A percentile compares a stretch with the other conserved stretches of the same genome.
Conservation (phyloP, 2,329 filamentous ascomycete species). For the Allantophomopsis cytisporea region DNA sequence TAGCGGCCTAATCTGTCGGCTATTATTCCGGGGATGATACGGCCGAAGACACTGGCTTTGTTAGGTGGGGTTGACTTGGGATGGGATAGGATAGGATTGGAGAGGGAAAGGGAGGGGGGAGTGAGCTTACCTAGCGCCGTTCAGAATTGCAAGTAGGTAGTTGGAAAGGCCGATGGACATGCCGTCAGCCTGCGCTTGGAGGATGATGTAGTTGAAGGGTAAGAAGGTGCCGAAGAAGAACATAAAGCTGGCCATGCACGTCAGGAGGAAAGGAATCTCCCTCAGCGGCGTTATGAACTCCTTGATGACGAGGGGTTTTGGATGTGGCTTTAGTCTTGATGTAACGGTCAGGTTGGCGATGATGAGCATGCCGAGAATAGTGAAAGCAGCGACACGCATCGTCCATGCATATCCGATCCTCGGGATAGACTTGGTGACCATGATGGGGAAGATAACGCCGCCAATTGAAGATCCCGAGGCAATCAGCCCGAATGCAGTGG, state of each 20-base stretch:
- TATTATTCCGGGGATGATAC: slow-evolving; percentile 37
- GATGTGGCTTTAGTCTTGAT: slow-evolving; percentile 30
- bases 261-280: slow-evolving; percentile 23
- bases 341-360: slow-evolving; percentile 37
- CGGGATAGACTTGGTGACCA: slow-evolving; percentile 39
- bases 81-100: slow-evolving; percentile 1
- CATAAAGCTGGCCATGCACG: slow-evolving; percentile 25
- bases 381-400: slow-evolving; percentile 39
- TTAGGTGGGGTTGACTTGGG: not conserved
- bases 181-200: slow-evolving; percentile 27
- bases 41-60: slow-evolving; percentile 31
- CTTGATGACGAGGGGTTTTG: slow-evolving; percentile 17
- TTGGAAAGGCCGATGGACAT: slow-evolving; percentile 31
- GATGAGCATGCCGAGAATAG: slow-evolving; percentile 37
- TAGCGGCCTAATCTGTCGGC: slow-evolving; percentile 38
- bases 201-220: slow-evolving; percentile 32
- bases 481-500: slow-evolving; percentile 32
- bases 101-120: not conserved
- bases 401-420: slow-evolving; percentile 40
- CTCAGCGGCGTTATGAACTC: slow-evolving; percentile 22
- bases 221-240: slow-evolving; percentile 38
- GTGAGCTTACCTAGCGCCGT: slow-evolving; percentile 25
- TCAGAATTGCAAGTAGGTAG: slow-evolving; percentile 40
- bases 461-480: slow-evolving; percentile 34
- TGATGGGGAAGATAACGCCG: slow-evolving; percentile 47